These are phyloP conservation scores for Platismatia glauca DNA, from an alignment of 495 filamentous ascomycete genomes.

Conservation along the genomic window DNA sequence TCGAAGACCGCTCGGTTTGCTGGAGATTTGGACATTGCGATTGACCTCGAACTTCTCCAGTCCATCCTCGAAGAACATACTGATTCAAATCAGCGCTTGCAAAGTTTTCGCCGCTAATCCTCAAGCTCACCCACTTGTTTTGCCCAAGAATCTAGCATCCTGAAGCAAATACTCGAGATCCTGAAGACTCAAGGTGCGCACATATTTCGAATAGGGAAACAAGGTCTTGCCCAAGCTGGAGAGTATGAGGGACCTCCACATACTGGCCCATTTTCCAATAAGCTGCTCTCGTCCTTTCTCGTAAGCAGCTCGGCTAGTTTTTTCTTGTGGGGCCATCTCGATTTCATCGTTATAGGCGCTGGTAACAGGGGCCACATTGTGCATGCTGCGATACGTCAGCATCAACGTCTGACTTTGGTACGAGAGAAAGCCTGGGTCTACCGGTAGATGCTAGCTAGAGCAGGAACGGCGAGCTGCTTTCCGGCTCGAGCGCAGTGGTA, in stretches of 20 bases:
- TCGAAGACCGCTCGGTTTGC: conserved; percentile 6
- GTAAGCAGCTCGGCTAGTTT: conserved; percentile 6
- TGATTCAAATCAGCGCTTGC: conserved; percentile 13
- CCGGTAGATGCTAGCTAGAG: conserved; percentile 57
- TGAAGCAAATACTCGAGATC: conserved; percentile 49
- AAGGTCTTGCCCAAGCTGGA: conserved; percentile 55
- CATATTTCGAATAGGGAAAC: conserved; percentile 62
- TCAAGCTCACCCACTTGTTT: conserved; percentile 32
- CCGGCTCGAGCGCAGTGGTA: conserved; percentile 46
- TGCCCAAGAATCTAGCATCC: conserved; percentile 37
- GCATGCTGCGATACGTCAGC: conserved; percentile 26
- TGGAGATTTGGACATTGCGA: conserved; percentile 9
- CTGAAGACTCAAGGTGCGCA: conserved; percentile 52
- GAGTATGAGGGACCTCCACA: conserved; percentile 62
- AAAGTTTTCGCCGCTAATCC: neutral
- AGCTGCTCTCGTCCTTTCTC: conserved; percentile 13
- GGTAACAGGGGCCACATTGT: conserved; percentile 34
- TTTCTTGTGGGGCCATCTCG: conserved; percentile 25
- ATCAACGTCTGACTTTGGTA: neutral
- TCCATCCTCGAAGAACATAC: conserved; percentile 42
- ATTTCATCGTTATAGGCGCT: conserved; percentile 34
- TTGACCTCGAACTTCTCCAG: conserved; percentile 28
- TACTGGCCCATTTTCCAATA: conserved; percentile 44
- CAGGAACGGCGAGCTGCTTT: conserved; percentile 44
- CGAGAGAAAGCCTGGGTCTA: conserved; percentile 21